Base-by-base conservation (phyloP, 2,329 filamentous ascomycete species). In the Trichoderma polysporum region DNA sequence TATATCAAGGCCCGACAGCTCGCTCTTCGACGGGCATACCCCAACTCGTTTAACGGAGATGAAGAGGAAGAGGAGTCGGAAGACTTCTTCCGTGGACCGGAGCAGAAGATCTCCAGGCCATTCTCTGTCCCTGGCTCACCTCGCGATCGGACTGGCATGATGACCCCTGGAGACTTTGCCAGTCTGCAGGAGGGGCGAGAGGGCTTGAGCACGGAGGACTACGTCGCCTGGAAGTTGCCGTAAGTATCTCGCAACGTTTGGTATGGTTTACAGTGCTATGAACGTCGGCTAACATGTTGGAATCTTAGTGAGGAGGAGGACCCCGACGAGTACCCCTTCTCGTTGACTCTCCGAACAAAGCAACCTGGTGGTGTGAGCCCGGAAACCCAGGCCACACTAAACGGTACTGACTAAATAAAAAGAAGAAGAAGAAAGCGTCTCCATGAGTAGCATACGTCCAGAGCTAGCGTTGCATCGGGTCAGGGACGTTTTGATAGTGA, bases 111-210 rank as follows among this genome's bases (percentile, higher is more conserved):
- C 75, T 94, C 93, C 12, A 87, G 95, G 57, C 95, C 95, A 8
- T 89, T 98, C 79, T 97, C 93, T 2, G 93, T 97, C 59, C 95
- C 95, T 2, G 95, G 95, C 9, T 97, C 93, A 19, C 95, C 95
- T 10, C 87, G 94, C 69, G 94, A 97, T 76, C 88, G 93, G 37
- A 90, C 90, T 50, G 95, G 95, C 63, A 97, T 97, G 93, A 98
- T 99, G 95, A 99, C 95, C 0, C 95, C 95, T 8, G 95, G 95
- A 54, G 95, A 99, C 79, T 98, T 98, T 84, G 95, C 93, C 31
- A 97, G 93, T 72, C 83, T 99, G 66, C 95, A 98, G 80, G 95
- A 99, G 80, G 93, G 93, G 52, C 90, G 91, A 50, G 95, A 99
- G 79, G 94, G 94, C 1, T 81, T 99, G 72, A 95, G 86, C 81